A percentile compares a stretch with the other conserved stretches of the same genome.
Evolutionary conservation across 257 asterid species (phyloP).

Genomic region (Striga asiatica): DNA sequence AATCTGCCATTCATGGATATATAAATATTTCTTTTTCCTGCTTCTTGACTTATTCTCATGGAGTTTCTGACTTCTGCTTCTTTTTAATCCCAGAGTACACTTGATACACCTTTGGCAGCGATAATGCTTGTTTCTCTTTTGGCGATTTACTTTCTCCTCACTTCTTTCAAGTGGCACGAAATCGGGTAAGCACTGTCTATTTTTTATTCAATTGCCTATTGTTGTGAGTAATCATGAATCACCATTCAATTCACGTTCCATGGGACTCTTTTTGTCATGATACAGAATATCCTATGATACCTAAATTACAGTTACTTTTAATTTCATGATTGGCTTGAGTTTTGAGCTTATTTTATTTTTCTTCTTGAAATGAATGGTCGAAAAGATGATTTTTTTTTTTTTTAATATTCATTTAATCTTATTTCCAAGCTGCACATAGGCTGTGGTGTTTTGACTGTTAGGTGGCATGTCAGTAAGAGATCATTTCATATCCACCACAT

Average conservation of each 20-base stretch:
- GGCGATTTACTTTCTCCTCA: constrained; percentile 27
- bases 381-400: background rate
- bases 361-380: too few species aligned
- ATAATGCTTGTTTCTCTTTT: constrained; percentile 35
- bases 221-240: constrained; percentile 1
- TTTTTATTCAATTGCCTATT: constrained; percentile 9
- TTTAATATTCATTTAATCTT: background rate
- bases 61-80: constrained; percentile 17
- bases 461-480: too few species aligned
- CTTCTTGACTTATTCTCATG: constrained; percentile 1
- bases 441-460: background rate
- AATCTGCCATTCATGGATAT: too few species aligned
- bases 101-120: constrained; percentile 57
- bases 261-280: background rate
- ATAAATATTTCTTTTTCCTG: background rate
- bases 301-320: too few species aligned
- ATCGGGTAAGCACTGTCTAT: constrained; percentile 25
- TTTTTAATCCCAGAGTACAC: constrained; percentile 54
- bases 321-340: background rate
- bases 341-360: background rate
- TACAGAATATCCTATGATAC: too few species aligned
- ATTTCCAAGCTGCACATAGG: too few species aligned
- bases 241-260: background rate
- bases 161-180: constrained; percentile 25
- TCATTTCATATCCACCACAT: background rate